phyloP scores from a whole-genome alignment of 371 early-diverging fungal genomes.

The Modicella reniformis region DNA sequence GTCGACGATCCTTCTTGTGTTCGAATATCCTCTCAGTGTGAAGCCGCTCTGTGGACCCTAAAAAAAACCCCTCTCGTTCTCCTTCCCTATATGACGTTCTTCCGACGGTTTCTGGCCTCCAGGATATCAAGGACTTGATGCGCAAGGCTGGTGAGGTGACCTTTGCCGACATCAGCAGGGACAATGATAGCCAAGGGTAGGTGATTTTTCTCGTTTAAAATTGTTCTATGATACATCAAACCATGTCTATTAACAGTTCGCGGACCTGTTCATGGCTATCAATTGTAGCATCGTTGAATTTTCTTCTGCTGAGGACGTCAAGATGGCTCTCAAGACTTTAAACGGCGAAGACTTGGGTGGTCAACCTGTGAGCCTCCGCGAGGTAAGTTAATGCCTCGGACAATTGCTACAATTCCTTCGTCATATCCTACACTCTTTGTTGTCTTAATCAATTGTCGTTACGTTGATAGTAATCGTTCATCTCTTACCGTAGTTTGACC shows the following conservation, averaged over 20 bases:
- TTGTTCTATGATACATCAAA: not conserved
- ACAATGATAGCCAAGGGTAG: constrained; percentile 88
- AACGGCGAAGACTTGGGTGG: constrained; percentile 90
- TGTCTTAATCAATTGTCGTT: not conserved
- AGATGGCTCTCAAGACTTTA: constrained; percentile 85
- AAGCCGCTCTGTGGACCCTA: constrained; percentile 53
- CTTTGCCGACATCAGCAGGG: constrained; percentile 88
- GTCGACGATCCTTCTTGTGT: constrained; percentile 17
- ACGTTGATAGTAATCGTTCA: not conserved
- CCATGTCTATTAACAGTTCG: not conserved
- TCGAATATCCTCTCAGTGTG: constrained; percentile 32
- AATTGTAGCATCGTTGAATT: constrained; percentile 89
- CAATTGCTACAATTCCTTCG: too few relatives aligned
- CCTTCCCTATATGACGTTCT: constrained; percentile 38
- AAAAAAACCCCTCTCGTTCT: constrained; percentile 46
- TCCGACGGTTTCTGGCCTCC: constrained; percentile 40
- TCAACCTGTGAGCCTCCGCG: constrained; percentile 77
- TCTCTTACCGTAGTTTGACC: constrained; percentile 28
- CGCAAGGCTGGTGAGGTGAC: constrained; percentile 95
- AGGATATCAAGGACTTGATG: constrained; percentile 97
- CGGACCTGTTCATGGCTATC: not conserved
- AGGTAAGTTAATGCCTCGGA: constrained; percentile 61
- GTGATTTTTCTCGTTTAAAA: constrained; percentile 13
- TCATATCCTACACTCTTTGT: not conserved
- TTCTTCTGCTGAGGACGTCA: constrained; percentile 80